Evolutionary conservation across 352 stramenopile species (phyloP), one percentile per base, ranked within the genome.

Genomic region (Phytopythium mirpurense): DNA sequence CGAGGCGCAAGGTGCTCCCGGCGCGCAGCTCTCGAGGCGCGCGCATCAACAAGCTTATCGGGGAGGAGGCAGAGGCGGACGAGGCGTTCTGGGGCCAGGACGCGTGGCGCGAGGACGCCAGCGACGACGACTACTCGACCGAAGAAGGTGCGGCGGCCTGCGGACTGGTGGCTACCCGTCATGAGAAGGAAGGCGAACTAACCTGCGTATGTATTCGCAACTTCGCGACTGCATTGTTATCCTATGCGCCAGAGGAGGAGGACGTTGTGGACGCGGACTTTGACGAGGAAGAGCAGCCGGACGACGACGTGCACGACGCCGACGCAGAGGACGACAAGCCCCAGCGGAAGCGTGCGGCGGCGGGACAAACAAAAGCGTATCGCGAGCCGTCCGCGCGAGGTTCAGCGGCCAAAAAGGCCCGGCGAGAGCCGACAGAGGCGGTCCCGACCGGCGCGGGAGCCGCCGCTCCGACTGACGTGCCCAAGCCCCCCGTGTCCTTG

Each of bases 251-350:
- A 92, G 87, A 95, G 76, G 84, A 96, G 57, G 85, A 91, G 37
- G 87, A 96, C 49, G 59, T 91, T 23, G 84, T 93, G 15, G 87
- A 96, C 60, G 86, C 78, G 50, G 87, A 96, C 58, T 96, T 96
- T 63, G 85, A 95, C 50, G 69, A 86, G 5, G 75, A 90, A 44
- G 86, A 96, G 72, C 59, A 62, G 31, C 83, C 83, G 12, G 83
- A 93, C 57, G 79, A 92, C 37, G 74, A 95, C 12, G 57, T 93
- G 16, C 81, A 92, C 45, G 72, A 88, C 56, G 74, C 49, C 23
- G 63, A 89, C 18, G 75, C 80, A 41, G 78, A 92, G 21, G 70
- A 75, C 2, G 50, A 69, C 5, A 46, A 54, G 7, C 52, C 57
- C 36, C 59, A 23, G 51, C 54, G 64, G 26, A 78, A 72, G 23